These are phyloP conservation scores for Bothriochloa decipiens DNA, from an alignment of 176 grass and related monocot genomes.

Conservation along the genomic window DNA sequence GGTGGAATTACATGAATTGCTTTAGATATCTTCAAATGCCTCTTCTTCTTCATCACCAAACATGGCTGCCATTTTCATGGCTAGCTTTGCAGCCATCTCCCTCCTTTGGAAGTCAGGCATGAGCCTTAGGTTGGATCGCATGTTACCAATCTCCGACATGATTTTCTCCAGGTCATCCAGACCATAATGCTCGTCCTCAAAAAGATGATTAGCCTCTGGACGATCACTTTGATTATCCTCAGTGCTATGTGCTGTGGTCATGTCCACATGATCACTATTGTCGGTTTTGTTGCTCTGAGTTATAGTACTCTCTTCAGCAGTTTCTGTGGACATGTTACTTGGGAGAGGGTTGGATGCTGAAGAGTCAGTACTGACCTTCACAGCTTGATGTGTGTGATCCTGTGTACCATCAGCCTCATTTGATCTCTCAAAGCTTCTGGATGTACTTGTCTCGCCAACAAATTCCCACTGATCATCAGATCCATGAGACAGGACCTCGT, in stretches of 20 bases:
- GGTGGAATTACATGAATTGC: not conserved
- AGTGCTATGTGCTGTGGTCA: constrained; percentile 5
- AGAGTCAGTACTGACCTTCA: constrained; percentile 28
- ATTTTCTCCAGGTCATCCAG: constrained; percentile 80
- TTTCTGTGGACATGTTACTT: constrained; percentile 39
- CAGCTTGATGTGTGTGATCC: constrained; percentile 24
- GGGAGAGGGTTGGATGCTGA: constrained; percentile 35
- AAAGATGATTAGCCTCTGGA: constrained; percentile 10
- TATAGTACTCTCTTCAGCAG: constrained; percentile 22
- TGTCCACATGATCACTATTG: constrained; percentile 19
- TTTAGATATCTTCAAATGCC: constrained; percentile 45
- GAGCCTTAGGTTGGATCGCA: constrained; percentile 81
- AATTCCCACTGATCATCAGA: constrained; percentile 82
- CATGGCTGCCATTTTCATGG: constrained; percentile 92
- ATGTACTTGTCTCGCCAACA: constrained; percentile 52
- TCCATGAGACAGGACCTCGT: constrained; percentile 88
- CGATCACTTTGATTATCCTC: constrained; percentile 37
- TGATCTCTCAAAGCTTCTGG: constrained; percentile 51
- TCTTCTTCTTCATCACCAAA: constrained; percentile 80
- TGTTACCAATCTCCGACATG: constrained; percentile 88
- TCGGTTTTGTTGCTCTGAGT: constrained; percentile 25
- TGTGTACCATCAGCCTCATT: constrained; percentile 44
- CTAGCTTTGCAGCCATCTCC: constrained; percentile 85
- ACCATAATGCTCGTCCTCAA: constrained; percentile 73
- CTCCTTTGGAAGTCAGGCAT: constrained; percentile 92